Conservation (phyloP, 495 filamentous ascomycete genomes). For the Neurospora africana region DNA sequence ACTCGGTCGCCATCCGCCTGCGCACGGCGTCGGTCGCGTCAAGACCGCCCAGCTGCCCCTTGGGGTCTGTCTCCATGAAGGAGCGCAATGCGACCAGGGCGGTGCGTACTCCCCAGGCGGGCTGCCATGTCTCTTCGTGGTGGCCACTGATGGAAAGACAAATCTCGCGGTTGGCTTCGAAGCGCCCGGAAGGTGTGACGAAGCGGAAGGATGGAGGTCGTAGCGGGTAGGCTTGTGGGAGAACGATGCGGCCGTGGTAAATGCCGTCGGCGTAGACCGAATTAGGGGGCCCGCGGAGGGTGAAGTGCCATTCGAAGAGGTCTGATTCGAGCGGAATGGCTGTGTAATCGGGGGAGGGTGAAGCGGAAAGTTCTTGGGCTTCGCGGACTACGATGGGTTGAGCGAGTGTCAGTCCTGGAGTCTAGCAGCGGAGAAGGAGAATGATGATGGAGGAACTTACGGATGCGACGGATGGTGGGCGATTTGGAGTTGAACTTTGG, state of each 20-base stretch:
- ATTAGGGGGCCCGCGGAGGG: slow-evolving; percentile 75
- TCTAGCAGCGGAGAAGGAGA: slow-evolving; percentile 3
- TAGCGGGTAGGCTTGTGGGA: slow-evolving; percentile 80
- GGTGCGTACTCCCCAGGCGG: slow-evolving; percentile 87
- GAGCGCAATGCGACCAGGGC: slow-evolving; percentile 58
- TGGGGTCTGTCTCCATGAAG: slow-evolving; percentile 66
- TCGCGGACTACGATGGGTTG: slow-evolving; percentile 54
- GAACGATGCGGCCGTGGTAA: slow-evolving; percentile 92
- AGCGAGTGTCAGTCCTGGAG: slow-evolving; percentile 18
- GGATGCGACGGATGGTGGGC: slow-evolving; percentile 69
- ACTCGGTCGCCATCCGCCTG: slow-evolving; percentile 53
- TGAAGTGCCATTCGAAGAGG: slow-evolving; percentile 99
- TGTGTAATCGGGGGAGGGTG: slow-evolving; percentile 71
- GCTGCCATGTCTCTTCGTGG: slow-evolving; percentile 98
- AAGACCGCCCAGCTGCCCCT: slow-evolving; percentile 80
- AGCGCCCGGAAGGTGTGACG: slow-evolving; percentile 80
- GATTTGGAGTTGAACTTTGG: slow-evolving; percentile 62
- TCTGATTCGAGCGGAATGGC: slow-evolving; percentile 74
- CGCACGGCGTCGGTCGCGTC: slow-evolving; percentile 57
- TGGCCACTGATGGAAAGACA: slow-evolving; percentile 88
- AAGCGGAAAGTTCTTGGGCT: slow-evolving; percentile 67
- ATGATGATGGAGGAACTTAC: slow-evolving; percentile 29
- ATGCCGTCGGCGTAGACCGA: slow-evolving; percentile 69
- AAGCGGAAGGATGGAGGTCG: slow-evolving; percentile 91
- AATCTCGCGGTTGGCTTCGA: slow-evolving; percentile 95